Base-by-base conservation (phyloP, 768 basidiomycete species). In the Russula dissimulans region DNA sequence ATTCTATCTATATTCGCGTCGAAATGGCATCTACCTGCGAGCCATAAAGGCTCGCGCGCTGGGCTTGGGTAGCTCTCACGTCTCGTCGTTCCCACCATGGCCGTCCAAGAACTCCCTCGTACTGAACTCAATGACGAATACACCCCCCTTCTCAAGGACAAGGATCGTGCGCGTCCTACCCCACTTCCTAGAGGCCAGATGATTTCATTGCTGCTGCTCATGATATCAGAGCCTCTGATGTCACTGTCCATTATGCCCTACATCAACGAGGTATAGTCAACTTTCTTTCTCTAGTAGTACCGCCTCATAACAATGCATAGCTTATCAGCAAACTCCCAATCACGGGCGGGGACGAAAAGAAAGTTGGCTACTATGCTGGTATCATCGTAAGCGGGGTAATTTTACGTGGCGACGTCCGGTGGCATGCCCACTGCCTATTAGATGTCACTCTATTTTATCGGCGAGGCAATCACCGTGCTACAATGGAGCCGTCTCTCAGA, bases 401-500 rank as follows among this genome's bases (percentile, higher is more conserved):
- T 42, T 18, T 6, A 32, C 8, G 31, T 44, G 2, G 22, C 5
- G 14, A 41, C 18, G n/a, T 43, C 43, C 4, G 8, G 8, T 5
- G 5, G 15, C 43, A n/a, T 7, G 10, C 10, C 34, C n/a, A 18
- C 18, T n/a, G 29, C n/a, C 41, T 14, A 43, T 42, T 5, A 79
- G 78, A 74, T 78, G 62, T 79, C 79, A 1, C 67, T 78, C 43
- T 80, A 78, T 65, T 81, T 78, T 64, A 70, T 70, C 41, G 74
- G 78, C 8, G 74, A 81, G 63, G 75, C 78, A 0, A 48, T 76
- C 53, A 77, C 77, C 10, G 71, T 78, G 41, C 64, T 79, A 17
- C 75, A 78, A 60, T 80, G 79, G 79, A 73, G 76, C 41, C 71
- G 76, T 11, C 66, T 75, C 0, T 81, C 80, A 0, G 78, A 80